phyloP scores from a whole-genome alignment of 2,329 filamentous ascomycete genomes.

The Arthrobotrys conoides region DNA sequence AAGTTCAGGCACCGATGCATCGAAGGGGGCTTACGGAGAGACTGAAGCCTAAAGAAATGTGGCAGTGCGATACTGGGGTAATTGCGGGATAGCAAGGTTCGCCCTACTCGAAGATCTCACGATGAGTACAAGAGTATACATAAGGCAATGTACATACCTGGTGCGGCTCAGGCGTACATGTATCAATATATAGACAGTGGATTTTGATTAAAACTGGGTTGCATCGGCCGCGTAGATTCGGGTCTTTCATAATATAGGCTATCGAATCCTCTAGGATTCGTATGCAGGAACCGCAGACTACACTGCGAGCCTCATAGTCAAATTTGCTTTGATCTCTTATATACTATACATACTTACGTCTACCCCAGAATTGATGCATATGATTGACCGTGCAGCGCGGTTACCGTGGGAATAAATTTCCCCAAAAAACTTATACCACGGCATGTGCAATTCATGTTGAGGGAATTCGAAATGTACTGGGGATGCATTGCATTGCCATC shows the following conservation, averaged over 20 bases:
- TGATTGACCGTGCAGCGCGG: constrained; percentile 8
- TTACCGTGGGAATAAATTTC: constrained; percentile 9
- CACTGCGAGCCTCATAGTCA: constrained; percentile 6
- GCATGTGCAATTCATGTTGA: neutral
- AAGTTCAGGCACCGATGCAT: constrained; percentile 2
- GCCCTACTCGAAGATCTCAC: neutral
- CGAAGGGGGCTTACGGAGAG: neutral
- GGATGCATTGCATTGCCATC: neutral
- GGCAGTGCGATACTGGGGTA: neutral
- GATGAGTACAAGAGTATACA: neutral
- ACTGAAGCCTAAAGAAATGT: constrained; percentile 1
- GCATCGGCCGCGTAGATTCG: constrained; percentile 14
- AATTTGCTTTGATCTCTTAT: constrained; percentile 1
- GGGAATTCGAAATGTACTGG: neutral
- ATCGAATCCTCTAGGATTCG: neutral
- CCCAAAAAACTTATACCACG: neutral
- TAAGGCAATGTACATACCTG: neutral
- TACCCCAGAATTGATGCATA: constrained; percentile 1
- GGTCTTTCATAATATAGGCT: constrained; percentile 4
- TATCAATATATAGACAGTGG: constrained; percentile 15
- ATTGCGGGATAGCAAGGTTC: constrained; percentile 2
- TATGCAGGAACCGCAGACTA: constrained; percentile 6
- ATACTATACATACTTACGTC: neutral
- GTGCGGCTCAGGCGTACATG: neutral
- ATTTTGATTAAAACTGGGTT: neutral